Evolutionary conservation across 305 asterid species (phyloP).

Genomic region (Fraxinus sp.): DNA sequence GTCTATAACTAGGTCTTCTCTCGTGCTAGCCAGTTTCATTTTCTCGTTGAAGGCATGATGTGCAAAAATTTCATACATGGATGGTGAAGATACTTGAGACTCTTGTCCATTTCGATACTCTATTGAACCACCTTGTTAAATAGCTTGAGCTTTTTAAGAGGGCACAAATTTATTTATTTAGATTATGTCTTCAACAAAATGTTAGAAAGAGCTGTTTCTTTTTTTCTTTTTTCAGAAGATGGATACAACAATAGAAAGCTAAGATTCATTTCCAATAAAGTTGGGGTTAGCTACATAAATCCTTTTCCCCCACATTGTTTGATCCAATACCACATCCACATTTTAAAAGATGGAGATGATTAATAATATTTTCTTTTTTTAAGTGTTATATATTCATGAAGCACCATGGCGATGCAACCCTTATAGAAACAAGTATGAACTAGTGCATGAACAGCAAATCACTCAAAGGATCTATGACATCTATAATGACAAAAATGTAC

Average conservation of each 20-base stretch:
- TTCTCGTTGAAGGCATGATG: background rate
- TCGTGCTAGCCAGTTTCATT: background rate
- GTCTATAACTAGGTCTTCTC: background rate
- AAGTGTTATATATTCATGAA: background rate
- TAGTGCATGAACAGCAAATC: background rate
- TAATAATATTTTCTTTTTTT: background rate
- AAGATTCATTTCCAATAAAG: background rate
- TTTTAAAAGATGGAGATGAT: background rate
- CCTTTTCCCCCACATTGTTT: background rate
- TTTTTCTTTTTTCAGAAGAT: background rate
- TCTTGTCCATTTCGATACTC: background rate
- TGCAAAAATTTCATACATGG: background rate
- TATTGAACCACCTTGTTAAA: background rate
- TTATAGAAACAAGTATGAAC: conserved; percentile 5
- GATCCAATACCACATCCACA: background rate
- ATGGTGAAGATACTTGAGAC: background rate
- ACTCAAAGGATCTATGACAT: conserved; percentile 21
- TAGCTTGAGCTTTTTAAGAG: background rate
- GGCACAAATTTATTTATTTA: background rate
- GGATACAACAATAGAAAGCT: background rate
- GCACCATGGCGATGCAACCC: background rate
- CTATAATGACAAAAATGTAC: background rate
- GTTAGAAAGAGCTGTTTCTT: background rate
- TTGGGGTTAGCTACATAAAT: background rate
- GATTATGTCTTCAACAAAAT: background rate